Evolutionary conservation across 495 filamentous ascomycete species (phyloP).

Genomic region (Penicillium malachiteum): DNA sequence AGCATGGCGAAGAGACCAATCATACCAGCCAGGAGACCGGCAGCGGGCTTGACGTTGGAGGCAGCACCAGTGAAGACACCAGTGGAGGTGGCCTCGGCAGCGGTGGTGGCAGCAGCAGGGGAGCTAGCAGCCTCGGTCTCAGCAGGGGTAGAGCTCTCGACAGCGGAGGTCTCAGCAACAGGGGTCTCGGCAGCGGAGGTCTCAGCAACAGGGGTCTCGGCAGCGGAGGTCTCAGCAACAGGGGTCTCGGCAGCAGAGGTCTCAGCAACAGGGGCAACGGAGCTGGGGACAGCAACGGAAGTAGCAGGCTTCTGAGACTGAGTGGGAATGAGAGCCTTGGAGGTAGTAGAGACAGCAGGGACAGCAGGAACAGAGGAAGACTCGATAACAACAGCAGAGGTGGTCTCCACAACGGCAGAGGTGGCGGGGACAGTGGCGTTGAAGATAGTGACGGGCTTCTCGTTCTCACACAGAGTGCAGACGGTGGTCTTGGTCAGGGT

Average conservation of each 20-base stretch:
- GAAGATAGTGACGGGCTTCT: slow-evolving; percentile 28
- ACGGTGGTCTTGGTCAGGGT: slow-evolving; percentile 34
- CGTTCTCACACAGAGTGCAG: slow-evolving; percentile 24
- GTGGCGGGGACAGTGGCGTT: slow-evolving; percentile 24
- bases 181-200: slow-evolving; percentile 6
- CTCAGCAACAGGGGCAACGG: slow-evolving; percentile 2
- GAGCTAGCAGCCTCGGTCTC: slow-evolving; percentile 8
- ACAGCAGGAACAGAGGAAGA: slow-evolving; percentile 5
- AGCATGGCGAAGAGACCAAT: slow-evolving; percentile 42
- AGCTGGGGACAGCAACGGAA: background rate
- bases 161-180: background rate
- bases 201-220: slow-evolving; percentile 5
- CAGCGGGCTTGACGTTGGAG: slow-evolving; percentile 34
- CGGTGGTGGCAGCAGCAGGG: slow-evolving; percentile 7
- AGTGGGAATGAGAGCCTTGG: slow-evolving; percentile 5
- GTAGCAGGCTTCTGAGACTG: slow-evolving; percentile 7
- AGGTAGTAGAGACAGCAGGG: slow-evolving; percentile 4
- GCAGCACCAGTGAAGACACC: slow-evolving; percentile 36
- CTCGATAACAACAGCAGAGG: slow-evolving; percentile 5
- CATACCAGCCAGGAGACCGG: slow-evolving; percentile 38
- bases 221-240: slow-evolving; percentile 10
- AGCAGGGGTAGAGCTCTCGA: background rate
- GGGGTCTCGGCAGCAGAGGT: background rate
- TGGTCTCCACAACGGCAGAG: slow-evolving; percentile 3
- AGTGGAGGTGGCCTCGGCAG: slow-evolving; percentile 6